Percentiles rank a stretch among this genome's conserved stretches.
phyloP scores from a whole-genome alignment of 768 basidiomycete genomes.

The Tylopilus subfusipes region DNA sequence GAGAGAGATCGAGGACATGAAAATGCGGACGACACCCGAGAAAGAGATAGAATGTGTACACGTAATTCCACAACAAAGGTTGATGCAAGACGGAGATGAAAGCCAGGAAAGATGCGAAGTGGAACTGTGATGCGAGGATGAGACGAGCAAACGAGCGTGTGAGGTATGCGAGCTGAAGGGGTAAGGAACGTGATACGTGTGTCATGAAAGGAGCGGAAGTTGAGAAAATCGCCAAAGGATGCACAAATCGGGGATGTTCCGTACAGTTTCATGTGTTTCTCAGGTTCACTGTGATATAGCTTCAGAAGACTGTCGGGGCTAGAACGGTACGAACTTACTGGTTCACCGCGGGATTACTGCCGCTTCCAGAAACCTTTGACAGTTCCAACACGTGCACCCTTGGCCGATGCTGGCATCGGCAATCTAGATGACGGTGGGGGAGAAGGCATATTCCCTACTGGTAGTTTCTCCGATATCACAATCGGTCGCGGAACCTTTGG shows the following conservation, averaged over 20 bases:
- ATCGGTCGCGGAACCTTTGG: slow-evolving; percentile 10
- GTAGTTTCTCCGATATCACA: slow-evolving; percentile 4
- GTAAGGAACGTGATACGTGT: slow-evolving; percentile 17
- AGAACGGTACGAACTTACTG: slow-evolving; percentile 6
- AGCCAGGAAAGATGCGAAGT: slow-evolving; percentile 10
- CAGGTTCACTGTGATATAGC: background rate
- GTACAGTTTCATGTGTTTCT: slow-evolving; percentile 1
- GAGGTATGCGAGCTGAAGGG: background rate
- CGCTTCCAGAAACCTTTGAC: slow-evolving; percentile 33
- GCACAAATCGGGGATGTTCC: slow-evolving; percentile 4
- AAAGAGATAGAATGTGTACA: slow-evolving; percentile 26
- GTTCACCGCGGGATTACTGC: slow-evolving; percentile 8
- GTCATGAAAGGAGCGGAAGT: background rate
- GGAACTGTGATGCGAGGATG: slow-evolving; percentile 3
- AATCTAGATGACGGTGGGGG: slow-evolving; percentile 12
- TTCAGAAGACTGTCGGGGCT: background rate
- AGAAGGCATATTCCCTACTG: background rate
- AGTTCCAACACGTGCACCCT: slow-evolving; percentile 21
- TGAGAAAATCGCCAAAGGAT: background rate
- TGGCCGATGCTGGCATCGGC: slow-evolving; percentile 26
- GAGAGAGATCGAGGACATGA: slow-evolving; percentile 5
- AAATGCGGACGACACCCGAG: slow-evolving; percentile 13
- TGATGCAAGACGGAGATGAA: slow-evolving; percentile 19
- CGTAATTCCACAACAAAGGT: slow-evolving; percentile 33
- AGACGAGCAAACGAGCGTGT: slow-evolving; percentile 12